Percentiles rank a stretch among this genome's conserved stretches.
These are phyloP conservation scores for Diaporthe sp. DNA, from an alignment of 2,329 filamentous ascomycete species.

Conservation along the genomic window DNA sequence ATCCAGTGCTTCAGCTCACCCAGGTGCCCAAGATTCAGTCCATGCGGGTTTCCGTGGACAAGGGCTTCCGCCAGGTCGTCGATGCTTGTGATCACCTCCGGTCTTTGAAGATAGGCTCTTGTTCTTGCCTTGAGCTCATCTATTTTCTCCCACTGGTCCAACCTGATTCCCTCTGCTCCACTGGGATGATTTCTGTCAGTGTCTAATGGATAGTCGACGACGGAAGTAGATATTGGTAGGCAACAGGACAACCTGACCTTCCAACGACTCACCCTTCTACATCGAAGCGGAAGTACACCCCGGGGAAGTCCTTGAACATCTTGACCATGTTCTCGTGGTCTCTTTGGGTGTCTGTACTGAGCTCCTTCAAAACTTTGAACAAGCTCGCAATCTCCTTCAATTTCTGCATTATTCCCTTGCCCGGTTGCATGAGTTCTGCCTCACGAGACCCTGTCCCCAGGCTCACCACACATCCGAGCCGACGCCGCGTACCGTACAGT, in stretches of 20 bases:
- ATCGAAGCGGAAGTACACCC: conserved; percentile 48
- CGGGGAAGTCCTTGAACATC: conserved; percentile 37
- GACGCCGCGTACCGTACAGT: conserved; percentile 43
- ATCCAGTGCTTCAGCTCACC: conserved; percentile 38
- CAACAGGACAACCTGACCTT: no score
- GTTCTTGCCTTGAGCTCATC: conserved; percentile 43
- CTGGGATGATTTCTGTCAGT: background rate
- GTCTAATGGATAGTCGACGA: no score
- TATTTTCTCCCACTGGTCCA: conserved; percentile 47
- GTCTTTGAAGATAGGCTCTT: conserved; percentile 40
- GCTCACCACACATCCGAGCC: conserved; percentile 48
- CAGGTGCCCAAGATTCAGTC: conserved; percentile 41
- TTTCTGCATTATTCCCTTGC: conserved; percentile 24
- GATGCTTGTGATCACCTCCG: conserved; percentile 39
- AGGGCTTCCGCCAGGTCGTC: conserved; percentile 42
- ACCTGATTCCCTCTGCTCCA: conserved; percentile 41
- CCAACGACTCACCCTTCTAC: conserved; percentile 36
- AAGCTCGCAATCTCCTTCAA: conserved; percentile 25
- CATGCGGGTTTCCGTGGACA: conserved; percentile 27
- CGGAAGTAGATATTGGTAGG: background rate
- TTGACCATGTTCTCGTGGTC: conserved; percentile 39
- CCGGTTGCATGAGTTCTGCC: conserved; percentile 15
- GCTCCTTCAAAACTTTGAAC: conserved; percentile 21
- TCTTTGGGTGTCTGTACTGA: conserved; percentile 41
- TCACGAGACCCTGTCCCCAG: conserved; percentile 47